phyloP scores from a whole-genome alignment of 192 early-diverging fungal genomes.

The Glomus cerebriforme region DNA sequence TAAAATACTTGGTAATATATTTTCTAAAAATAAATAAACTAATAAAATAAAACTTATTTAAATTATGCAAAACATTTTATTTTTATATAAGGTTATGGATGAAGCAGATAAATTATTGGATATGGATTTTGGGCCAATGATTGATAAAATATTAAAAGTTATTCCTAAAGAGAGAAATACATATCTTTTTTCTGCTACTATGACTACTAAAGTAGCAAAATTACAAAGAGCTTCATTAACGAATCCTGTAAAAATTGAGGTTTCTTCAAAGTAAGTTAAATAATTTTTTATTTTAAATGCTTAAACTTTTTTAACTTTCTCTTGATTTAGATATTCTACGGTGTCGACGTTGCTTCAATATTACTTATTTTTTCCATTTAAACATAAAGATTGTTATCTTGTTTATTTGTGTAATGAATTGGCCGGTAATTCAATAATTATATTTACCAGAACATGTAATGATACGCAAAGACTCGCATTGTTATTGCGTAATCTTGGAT shows the following conservation, averaged over 20 bases:
- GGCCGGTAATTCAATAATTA: constrained; percentile 87
- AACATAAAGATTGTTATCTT: constrained; percentile 93
- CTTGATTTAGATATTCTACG: constrained; percentile 75
- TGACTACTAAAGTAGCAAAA: constrained; percentile 98
- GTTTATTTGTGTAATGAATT: constrained; percentile 93
- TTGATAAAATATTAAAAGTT: constrained; percentile 90
- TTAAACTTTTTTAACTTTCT: neutral
- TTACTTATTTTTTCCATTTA: constrained; percentile 95
- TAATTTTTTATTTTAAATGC: neutral
- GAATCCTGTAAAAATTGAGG: constrained; percentile 93
- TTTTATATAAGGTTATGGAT: constrained; percentile 66
- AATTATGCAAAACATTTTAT: too few species aligned
- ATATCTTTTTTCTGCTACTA: constrained; percentile 95
- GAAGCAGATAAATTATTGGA: constrained; percentile 93
- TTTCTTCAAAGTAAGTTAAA: constrained; percentile 77
- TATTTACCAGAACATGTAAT: constrained; percentile 90
- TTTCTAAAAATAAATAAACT: neutral
- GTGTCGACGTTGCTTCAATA: constrained; percentile 92
- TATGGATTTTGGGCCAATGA: constrained; percentile 96
- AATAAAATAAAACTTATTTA: neutral
- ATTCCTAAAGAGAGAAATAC: constrained; percentile 92
- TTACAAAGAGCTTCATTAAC: constrained; percentile 87
- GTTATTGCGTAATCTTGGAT: constrained; percentile 89
- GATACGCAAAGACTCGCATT: constrained; percentile 83
- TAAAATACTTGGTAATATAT: constrained; percentile 79